Conservation (phyloP, 1,284 basidiomycete species). For the Trichosporon inkin region DNA sequence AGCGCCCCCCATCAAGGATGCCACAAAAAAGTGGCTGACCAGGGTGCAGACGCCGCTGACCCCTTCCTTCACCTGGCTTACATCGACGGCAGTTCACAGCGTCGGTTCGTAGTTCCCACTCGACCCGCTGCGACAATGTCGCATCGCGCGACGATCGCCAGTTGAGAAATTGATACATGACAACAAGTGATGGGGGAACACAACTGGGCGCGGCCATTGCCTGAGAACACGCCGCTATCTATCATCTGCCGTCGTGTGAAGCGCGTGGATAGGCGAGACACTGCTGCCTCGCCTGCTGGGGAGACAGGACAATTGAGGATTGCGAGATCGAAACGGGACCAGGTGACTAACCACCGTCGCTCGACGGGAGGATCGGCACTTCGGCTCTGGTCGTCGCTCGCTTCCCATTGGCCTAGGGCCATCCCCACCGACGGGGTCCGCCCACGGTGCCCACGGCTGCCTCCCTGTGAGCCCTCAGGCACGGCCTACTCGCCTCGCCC, state of each 20-base stretch:
- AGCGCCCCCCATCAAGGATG: too few relatives aligned
- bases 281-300: neutral
- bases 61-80: too few relatives aligned
- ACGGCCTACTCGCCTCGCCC: slow-evolving; percentile 34
- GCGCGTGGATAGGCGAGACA: neutral
- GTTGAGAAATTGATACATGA: too few relatives aligned
- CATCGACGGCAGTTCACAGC: too few relatives aligned
- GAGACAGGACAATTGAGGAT: neutral
- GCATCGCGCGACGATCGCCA: too few relatives aligned
- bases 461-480: neutral
- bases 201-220: neutral
- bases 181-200: too few relatives aligned
- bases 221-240: neutral
- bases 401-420: neutral
- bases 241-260: neutral
- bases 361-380: neutral
- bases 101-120: too few relatives aligned
- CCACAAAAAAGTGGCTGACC: too few relatives aligned
- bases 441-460: neutral
- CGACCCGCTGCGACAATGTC: too few relatives aligned
- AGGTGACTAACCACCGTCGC: slow-evolving; percentile 4
- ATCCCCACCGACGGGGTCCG: neutral
- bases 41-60: too few relatives aligned
- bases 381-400: neutral
- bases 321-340: neutral